Conservation (phyloP, 441 rosid genomes). For the Metrosideros polymorpha region DNA sequence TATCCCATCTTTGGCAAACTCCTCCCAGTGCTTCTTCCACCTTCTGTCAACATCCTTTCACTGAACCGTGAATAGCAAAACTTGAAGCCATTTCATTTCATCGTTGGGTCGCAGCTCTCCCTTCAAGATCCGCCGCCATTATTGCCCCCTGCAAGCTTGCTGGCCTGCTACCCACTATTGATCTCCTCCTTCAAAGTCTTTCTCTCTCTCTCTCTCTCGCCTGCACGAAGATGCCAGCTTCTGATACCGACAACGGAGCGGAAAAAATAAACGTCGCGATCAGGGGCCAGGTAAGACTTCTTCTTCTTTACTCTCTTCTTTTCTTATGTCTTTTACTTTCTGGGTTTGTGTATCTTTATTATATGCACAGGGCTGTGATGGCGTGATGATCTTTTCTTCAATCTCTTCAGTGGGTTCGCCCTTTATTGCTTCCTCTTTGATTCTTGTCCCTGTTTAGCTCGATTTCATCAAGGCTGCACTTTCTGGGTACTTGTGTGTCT, state of each 20-base stretch:
- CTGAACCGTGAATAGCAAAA: too few species aligned
- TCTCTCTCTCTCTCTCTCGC: neutral
- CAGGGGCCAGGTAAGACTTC: neutral
- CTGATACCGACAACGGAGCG: neutral
- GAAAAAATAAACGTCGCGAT: neutral
- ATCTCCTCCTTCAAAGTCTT: neutral
- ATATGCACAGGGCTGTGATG: neutral
- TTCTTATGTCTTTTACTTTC: neutral
- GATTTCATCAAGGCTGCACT: neutral
- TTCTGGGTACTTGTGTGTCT: neutral
- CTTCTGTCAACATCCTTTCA: neutral
- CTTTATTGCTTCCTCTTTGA: neutral
- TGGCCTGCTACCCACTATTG: neutral
- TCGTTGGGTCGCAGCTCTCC: neutral
- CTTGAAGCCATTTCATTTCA: neutral
- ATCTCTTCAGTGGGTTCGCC: neutral
- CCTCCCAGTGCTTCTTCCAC: neutral
- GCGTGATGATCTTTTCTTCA: neutral
- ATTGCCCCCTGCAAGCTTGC: neutral
- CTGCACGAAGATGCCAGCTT: neutral
- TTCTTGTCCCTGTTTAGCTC: neutral
- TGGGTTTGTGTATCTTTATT: neutral
- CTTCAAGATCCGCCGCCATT: neutral
- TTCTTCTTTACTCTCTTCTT: neutral
- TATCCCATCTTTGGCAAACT: neutral